Evolutionary conservation across 768 basidiomycete genomes (phyloP).

Genomic region (Agaricus sinodeliciosus): DNA sequence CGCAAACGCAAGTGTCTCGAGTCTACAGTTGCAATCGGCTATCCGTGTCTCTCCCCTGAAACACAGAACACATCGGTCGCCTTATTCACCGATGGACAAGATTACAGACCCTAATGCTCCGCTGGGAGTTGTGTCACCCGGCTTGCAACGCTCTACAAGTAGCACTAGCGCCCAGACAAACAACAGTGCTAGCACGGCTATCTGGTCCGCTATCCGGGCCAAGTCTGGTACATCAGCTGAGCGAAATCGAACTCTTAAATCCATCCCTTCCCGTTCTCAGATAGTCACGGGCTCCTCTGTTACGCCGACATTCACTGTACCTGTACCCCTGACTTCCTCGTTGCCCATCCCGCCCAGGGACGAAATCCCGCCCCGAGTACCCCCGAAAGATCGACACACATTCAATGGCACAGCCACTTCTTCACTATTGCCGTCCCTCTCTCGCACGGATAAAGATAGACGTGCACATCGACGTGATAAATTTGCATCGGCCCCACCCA

Average conservation of each 20-base stretch:
- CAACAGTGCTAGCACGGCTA: constrained; percentile 1
- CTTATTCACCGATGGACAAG: not conserved
- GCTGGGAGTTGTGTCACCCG: not conserved
- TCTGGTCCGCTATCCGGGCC: constrained; percentile 4
- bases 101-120: not conserved
- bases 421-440: not conserved
- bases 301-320: constrained; percentile 7
- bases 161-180: constrained; percentile 5
- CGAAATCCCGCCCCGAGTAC: constrained; percentile 11
- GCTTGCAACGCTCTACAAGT: constrained; percentile 2
- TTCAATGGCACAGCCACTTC: not conserved
- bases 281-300: constrained; percentile 15
- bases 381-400: not conserved
- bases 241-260: constrained; percentile 21
- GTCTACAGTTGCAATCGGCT: constrained; percentile 5
- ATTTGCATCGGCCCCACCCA: constrained; percentile 11
- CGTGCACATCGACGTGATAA: constrained; percentile 6
- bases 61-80: not conserved
- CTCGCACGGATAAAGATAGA: constrained; percentile 10
- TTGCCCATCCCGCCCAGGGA: constrained; percentile 15
- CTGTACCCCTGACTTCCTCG: constrained; percentile 16
- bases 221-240: not conserved
- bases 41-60: constrained; percentile 9
- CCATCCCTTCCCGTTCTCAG: constrained; percentile 26
- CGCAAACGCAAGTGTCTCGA: constrained; percentile 7